Conservation (phyloP, 2,329 filamentous ascomycete genomes). For the Ophiostoma tasmaniense region DNA sequence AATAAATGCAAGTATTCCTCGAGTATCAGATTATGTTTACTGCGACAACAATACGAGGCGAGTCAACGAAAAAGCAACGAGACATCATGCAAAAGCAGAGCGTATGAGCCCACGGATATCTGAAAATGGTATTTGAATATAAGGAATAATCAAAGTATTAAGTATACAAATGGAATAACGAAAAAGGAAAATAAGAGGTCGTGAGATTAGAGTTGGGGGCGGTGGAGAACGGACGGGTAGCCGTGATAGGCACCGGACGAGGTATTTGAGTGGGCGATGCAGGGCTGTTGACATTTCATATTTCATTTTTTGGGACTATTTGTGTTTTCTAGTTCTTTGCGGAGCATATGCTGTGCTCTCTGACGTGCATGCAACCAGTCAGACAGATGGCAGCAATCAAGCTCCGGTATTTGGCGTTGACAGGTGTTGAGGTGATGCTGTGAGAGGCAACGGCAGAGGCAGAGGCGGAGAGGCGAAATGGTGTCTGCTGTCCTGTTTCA, state of each 20-base stretch:
- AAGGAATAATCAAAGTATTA: background rate
- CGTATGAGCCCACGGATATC: background rate
- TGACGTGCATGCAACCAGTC: background rate
- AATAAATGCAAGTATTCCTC: no score
- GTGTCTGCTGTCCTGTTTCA: background rate
- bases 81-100: background rate
- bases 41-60: background rate
- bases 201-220: conserved; percentile 1
- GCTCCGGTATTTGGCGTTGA: background rate
- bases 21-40: background rate
- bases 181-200: background rate
- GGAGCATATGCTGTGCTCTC: background rate
- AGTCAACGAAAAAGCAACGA: background rate
- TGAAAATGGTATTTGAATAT: background rate
- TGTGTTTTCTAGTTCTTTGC: background rate
- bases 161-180: background rate
- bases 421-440: background rate
- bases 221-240: background rate
- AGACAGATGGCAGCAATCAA: background rate
- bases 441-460: background rate
- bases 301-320: background rate
- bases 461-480: background rate
- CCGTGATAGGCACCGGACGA: background rate
- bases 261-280: background rate
- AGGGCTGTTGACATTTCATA: background rate